Evolutionary conservation across 1,284 basidiomycete species (phyloP).

Genomic region (Ceratobasidium sp.): DNA sequence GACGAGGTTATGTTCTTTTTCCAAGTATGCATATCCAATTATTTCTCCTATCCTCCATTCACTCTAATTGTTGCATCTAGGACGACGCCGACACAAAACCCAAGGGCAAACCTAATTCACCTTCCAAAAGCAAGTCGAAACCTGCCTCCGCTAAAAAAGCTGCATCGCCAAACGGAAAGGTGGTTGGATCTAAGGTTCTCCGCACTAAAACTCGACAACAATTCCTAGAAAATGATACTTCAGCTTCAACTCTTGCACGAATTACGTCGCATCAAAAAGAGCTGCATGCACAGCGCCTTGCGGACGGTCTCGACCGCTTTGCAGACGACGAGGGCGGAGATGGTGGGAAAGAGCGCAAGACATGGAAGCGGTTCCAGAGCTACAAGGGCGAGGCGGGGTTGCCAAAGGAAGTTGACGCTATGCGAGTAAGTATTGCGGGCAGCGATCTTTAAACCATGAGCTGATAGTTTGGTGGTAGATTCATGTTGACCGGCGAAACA

Average conservation of each 20-base stretch:
- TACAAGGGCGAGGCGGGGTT: conserved; percentile 94
- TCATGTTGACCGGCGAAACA: conserved; percentile 88
- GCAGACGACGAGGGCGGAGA: conserved; percentile 75
- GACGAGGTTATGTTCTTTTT: conserved; percentile 92
- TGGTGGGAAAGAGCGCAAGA: conserved; percentile 83
- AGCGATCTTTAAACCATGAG: background rate
- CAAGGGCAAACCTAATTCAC: conserved; percentile 58
- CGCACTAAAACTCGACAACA: conserved; percentile 88
- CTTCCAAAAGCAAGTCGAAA: conserved; percentile 49
- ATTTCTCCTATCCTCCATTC: background rate
- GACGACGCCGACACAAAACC: conserved; percentile 52
- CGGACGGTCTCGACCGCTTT: conserved; percentile 85
- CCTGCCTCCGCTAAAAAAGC: conserved; percentile 66
- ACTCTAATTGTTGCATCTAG: conserved; percentile 4
- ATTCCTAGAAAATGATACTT: conserved; percentile 61
- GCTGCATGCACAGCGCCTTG: conserved; percentile 81
- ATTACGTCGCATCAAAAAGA: conserved; percentile 91
- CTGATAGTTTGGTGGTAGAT: conserved; percentile 66
- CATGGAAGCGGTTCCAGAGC: conserved; percentile 95
- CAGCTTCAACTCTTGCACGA: conserved; percentile 73
- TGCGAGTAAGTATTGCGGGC: conserved; percentile 66
- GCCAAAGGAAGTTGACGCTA: conserved; percentile 79
- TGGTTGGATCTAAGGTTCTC: conserved; percentile 81
- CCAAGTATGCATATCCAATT: conserved; percentile 44
- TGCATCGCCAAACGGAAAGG: conserved; percentile 59